These are phyloP conservation scores for Plectosphaerella cucumerina DNA, from an alignment of 2,329 filamentous ascomycete species.

Conservation along the genomic window DNA sequence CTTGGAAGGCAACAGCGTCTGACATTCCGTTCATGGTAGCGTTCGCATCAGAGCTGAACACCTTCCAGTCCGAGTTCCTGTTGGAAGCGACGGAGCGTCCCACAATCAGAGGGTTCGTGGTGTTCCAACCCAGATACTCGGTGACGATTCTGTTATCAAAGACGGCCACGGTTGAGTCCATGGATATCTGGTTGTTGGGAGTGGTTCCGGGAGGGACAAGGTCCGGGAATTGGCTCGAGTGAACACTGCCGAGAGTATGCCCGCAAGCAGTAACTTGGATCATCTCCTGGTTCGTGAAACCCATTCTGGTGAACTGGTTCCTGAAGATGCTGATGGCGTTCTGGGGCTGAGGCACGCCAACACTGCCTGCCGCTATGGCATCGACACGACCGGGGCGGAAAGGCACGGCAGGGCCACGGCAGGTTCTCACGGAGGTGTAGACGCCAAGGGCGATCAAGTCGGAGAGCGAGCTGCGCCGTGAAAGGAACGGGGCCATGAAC, in stretches of 20 bases:
- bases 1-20: slow-evolving; percentile 38
- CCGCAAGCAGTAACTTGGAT: slow-evolving; percentile 58
- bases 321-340: slow-evolving; percentile 47
- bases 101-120: slow-evolving; percentile 50
- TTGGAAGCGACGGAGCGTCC: slow-evolving; percentile 39
- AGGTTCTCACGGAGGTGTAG: slow-evolving; percentile 54
- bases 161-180: slow-evolving; percentile 42
- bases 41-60: slow-evolving; percentile 53
- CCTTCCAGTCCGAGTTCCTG: slow-evolving; percentile 50
- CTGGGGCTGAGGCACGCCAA: slow-evolving; percentile 54
- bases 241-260: slow-evolving; percentile 57
- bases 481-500: slow-evolving; percentile 51
- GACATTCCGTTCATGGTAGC: slow-evolving; percentile 46
- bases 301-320: slow-evolving; percentile 54
- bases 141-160: slow-evolving; percentile 56
- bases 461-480: slow-evolving; percentile 45
- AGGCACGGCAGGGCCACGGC: slow-evolving; percentile 52
- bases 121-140: slow-evolving; percentile 51
- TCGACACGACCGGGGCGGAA: slow-evolving; percentile 51
- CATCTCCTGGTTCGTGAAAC: slow-evolving; percentile 53
- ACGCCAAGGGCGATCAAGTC: slow-evolving; percentile 56
- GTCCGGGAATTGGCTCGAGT: slow-evolving; percentile 47
- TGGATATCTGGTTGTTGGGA: slow-evolving; percentile 35
- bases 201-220: slow-evolving; percentile 42
- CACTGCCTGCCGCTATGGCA: slow-evolving; percentile 39